Percentiles rank a stretch among this genome's conserved stretches.
These are phyloP conservation scores for Irpex sp. DNA, from an alignment of 1,284 basidiomycete genomes.

Conservation along the genomic window DNA sequence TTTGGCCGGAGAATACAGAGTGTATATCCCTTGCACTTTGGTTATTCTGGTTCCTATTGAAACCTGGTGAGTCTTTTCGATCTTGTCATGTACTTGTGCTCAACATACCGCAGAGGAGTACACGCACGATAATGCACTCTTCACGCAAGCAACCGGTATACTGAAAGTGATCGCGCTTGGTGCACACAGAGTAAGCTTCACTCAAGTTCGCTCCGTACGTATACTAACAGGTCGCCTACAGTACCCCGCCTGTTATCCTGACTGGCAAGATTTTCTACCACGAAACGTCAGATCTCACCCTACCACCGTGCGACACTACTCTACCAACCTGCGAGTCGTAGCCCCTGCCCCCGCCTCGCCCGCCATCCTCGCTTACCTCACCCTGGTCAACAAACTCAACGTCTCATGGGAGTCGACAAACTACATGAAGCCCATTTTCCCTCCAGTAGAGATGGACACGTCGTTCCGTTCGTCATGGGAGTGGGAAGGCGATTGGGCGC, in stretches of 20 bases:
- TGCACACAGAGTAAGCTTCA: slow-evolving; percentile 54
- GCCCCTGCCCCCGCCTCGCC: slow-evolving; percentile 60
- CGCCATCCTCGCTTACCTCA: slow-evolving; percentile 68
- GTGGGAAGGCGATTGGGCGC: slow-evolving; percentile 50
- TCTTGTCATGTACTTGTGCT: slow-evolving; percentile 4
- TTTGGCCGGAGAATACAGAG: slow-evolving; percentile 33
- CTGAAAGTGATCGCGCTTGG: slow-evolving; percentile 62
- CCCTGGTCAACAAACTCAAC: slow-evolving; percentile 43
- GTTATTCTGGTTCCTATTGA: slow-evolving; percentile 50
- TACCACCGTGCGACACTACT: slow-evolving; percentile 24
- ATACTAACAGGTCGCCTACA: slow-evolving; percentile 20
- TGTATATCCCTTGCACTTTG: slow-evolving; percentile 34
- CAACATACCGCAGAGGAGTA: slow-evolving; percentile 42
- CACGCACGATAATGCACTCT: slow-evolving; percentile 33
- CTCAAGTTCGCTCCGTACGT: too few species aligned
- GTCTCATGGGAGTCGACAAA: slow-evolving; percentile 22
- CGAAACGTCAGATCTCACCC: slow-evolving; percentile 20
- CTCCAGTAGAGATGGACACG: slow-evolving; percentile 32
- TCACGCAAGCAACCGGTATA: slow-evolving; percentile 43
- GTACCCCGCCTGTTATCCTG: slow-evolving; percentile 54
- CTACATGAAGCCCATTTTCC: slow-evolving; percentile 33
- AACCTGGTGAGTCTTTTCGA: slow-evolving; percentile 43
- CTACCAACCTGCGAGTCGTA: slow-evolving; percentile 44
- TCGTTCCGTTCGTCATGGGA: slow-evolving; percentile 21
- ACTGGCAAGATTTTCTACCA: slow-evolving; percentile 60